phyloP scores from a whole-genome alignment of 2,329 filamentous ascomycete species.

The Epichloe bromicola region DNA sequence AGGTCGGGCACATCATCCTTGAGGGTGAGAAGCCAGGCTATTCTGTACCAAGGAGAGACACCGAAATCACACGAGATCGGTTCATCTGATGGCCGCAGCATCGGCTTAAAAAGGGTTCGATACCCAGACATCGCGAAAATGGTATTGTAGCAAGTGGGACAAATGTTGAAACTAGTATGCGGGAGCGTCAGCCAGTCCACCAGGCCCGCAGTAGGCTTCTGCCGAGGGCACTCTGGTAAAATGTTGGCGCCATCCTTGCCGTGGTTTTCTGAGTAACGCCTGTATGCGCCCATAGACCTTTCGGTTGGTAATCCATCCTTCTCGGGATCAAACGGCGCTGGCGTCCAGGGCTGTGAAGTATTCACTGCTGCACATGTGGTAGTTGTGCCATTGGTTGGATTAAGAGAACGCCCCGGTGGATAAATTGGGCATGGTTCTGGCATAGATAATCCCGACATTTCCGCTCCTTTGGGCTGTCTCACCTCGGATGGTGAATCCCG shows the following conservation, averaged over 20 bases:
- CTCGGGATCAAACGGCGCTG: constrained; percentile 30
- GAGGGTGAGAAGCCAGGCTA: constrained; percentile 70
- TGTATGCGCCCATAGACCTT: constrained; percentile 32
- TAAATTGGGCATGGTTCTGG: constrained; percentile 7
- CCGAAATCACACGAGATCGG: constrained; percentile 68
- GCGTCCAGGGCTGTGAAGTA: constrained; percentile 29
- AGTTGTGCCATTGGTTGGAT: neutral
- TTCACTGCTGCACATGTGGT: constrained; percentile 3
- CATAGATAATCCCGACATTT: constrained; percentile 11
- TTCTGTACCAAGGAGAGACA: constrained; percentile 62
- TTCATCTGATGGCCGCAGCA: constrained; percentile 42
- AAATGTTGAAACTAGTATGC: constrained; percentile 64
- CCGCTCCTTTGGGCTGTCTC: constrained; percentile 1
- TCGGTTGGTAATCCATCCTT: constrained; percentile 21
- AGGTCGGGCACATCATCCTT: constrained; percentile 56
- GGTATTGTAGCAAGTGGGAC: constrained; percentile 62
- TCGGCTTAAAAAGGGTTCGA: constrained; percentile 46
- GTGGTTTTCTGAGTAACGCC: constrained; percentile 37
- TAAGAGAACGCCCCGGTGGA: neutral
- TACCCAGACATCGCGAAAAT: constrained; percentile 59
- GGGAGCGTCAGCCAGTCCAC: constrained; percentile 74
- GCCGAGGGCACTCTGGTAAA: constrained; percentile 59
- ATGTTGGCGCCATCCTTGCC: constrained; percentile 13
- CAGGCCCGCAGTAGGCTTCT: constrained; percentile 45
- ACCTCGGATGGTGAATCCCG: constrained; percentile 3